Evolutionary conservation across 2,329 filamentous ascomycete genomes (phyloP), one percentile per base, ranked within the genome.

Genomic region (Pseudogymnoascus sp.): DNA sequence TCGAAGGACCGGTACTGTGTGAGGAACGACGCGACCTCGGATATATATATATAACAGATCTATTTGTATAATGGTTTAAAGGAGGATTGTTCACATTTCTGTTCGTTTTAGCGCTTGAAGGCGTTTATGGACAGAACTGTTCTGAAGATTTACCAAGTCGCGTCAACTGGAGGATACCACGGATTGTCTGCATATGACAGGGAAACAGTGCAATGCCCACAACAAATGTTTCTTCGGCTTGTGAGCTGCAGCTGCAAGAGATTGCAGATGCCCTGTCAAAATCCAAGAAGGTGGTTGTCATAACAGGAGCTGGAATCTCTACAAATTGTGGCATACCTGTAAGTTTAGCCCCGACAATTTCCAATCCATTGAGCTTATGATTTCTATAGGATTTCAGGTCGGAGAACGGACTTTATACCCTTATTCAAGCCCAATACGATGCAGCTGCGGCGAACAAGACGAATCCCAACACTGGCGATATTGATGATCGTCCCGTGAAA

Each of bases 291-390:
- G 81, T 89, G n/a, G 81, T 90, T 7, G 84, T 90, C 18, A 79
- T 90, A 34, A 90, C 88, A 0, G 88, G 88, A 60, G 88, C 88
- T 59, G 88, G 88, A 61, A 90, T 90, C 71, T 89, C 86, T 71
- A 90, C 88, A 60, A 90, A 89, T 72, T 89, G 86, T 66, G 88
- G 88, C 63, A 90, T 90, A 71, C 88, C 88, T 60, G 88, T 90
- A 78, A 70, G 82, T 73, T 7, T 11, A 44, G 8, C n/a, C 16
- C 1, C 23, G 4, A n/a, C 18, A n/a, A 40, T 60, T 38, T 60
- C 21, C 25, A 36, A 25, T 5, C 36, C 18, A 36, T 5, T 7
- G 28, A 28, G 40, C 5, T 14, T n/a, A 60, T 59, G 66, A 60
- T 66, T 72, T 66, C 71, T 65, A 36, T 66, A 89, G 86, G 87